phyloP scores from a whole-genome alignment of 2,329 filamentous ascomycete species.

The Fusarium sp. region DNA sequence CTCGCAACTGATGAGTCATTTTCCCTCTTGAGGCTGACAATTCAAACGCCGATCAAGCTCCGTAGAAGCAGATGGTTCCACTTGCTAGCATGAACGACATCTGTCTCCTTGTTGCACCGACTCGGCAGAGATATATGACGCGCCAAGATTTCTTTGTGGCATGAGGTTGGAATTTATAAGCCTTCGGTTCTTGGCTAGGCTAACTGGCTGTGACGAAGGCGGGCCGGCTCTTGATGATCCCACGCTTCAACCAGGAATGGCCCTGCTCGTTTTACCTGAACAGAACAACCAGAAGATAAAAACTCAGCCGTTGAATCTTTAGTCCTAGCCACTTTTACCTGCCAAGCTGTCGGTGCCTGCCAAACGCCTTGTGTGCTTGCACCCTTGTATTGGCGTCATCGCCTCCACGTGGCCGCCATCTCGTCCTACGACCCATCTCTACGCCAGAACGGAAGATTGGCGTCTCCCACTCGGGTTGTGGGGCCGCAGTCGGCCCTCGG shows the following conservation, averaged over 20 bases:
- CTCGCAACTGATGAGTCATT: neutral
- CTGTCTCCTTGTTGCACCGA: neutral
- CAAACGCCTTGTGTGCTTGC: constrained; percentile 1
- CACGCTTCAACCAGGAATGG: neutral
- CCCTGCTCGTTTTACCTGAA: neutral
- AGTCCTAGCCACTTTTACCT: neutral
- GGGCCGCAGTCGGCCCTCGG: neutral
- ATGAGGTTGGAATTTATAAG: neutral
- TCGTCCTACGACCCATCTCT: neutral
- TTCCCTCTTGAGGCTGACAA: neutral
- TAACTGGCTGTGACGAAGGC: neutral
- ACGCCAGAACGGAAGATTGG: neutral
- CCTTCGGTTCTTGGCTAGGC: neutral
- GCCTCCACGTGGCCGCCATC: neutral
- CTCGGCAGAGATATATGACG: neutral
- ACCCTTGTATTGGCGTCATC: constrained; percentile 3
- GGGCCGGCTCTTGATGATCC: neutral
- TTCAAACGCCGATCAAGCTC: neutral
- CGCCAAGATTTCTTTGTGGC: neutral
- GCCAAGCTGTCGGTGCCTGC: neutral
- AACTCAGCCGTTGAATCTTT: neutral
- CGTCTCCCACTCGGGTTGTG: neutral
- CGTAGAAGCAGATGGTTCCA: neutral
- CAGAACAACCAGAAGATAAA: neutral
- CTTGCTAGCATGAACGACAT: neutral